Conservation (phyloP, 2,329 filamentous ascomycete genomes). For the Colletotrichum shisoi region DNA sequence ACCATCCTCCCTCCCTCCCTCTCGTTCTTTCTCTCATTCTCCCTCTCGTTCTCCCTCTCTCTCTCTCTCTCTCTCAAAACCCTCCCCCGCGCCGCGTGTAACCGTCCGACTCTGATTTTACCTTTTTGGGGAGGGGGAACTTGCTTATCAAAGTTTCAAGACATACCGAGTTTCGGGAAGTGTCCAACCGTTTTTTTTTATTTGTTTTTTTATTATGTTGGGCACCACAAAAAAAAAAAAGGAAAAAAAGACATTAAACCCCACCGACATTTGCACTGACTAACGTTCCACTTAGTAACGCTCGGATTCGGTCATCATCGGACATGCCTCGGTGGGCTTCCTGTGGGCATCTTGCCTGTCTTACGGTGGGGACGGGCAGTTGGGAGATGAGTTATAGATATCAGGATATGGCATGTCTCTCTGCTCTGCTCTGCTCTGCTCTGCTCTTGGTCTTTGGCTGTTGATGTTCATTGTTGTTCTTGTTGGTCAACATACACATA, state of each 20-base stretch:
- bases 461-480: neutral
- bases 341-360: neutral
- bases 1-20: constrained; percentile 5
- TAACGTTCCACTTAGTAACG: constrained; percentile 36
- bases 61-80: too few relatives aligned
- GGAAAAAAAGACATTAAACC: too few relatives aligned
- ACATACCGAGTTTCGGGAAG: constrained; percentile 12
- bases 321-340: constrained; percentile 4
- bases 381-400: constrained; percentile 15
- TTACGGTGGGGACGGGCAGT: neutral
- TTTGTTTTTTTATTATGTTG: constrained; percentile 1
- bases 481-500: too few relatives aligned
- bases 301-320: constrained; percentile 25
- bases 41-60: too few relatives aligned
- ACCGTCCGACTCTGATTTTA: constrained; percentile 1
- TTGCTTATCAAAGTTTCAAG: constrained; percentile 3
- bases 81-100: constrained; percentile 14
- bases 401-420: neutral
- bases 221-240: neutral
- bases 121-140: neutral
- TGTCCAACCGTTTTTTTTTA: neutral
- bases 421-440: neutral
- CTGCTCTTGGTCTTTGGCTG: neutral
- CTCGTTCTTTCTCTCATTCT: too few relatives aligned
- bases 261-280: constrained; percentile 33